phyloP scores from a whole-genome alignment of 768 basidiomycete species.

The Collybiopsis luxurians region DNA sequence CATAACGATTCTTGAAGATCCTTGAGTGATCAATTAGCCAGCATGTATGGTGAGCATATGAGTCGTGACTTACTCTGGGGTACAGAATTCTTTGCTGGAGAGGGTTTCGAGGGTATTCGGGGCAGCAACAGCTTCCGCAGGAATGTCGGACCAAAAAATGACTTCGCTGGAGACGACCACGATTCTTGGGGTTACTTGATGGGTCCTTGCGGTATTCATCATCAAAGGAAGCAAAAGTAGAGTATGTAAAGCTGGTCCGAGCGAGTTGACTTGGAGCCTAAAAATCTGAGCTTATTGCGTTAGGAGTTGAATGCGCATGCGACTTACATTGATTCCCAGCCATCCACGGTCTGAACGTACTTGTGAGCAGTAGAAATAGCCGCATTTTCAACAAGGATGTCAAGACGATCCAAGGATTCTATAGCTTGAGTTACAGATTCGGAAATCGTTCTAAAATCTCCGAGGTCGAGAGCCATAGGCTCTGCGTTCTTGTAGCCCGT shows the following conservation, averaged over 20 bases:
- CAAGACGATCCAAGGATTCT: constrained; percentile 31
- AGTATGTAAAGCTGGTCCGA: constrained; percentile 27
- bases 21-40: constrained; percentile 8
- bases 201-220: constrained; percentile 20
- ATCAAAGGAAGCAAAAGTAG: constrained; percentile 30
- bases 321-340: constrained; percentile 44
- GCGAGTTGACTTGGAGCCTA: constrained; percentile 34
- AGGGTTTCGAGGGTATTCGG: constrained; percentile 23
- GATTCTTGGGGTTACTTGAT: constrained; percentile 18
- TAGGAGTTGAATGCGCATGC: no score
- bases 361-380: constrained; percentile 12
- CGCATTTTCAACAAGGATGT: constrained; percentile 47
- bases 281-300: background rate
- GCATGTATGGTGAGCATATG: background rate
- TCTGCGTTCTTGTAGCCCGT: constrained; percentile 34
- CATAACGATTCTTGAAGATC: constrained; percentile 18
- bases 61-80: constrained; percentile 17
- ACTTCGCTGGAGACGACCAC: constrained; percentile 28
- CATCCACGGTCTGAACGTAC: constrained; percentile 32
- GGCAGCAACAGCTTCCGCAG: constrained; percentile 17
- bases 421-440: constrained; percentile 33
- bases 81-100: constrained; percentile 17
- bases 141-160: constrained; percentile 17
- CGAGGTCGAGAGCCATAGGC: constrained; percentile 39
- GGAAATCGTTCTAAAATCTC: constrained; percentile 36